These are phyloP conservation scores for Myriosclerotinia duriaeana DNA, from an alignment of 2,329 filamentous ascomycete genomes.

Conservation along the genomic window DNA sequence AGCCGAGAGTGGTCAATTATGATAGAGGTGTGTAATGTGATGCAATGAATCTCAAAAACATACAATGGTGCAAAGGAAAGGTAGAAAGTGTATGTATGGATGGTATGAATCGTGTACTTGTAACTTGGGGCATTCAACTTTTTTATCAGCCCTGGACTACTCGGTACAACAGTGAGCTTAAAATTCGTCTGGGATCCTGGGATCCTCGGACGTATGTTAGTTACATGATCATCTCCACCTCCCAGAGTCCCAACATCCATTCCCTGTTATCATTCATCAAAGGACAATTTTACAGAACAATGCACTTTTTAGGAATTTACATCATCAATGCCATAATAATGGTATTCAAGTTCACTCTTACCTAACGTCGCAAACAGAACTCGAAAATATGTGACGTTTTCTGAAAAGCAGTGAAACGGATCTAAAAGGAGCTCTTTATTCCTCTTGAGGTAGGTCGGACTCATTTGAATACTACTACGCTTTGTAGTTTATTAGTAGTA, in stretches of 20 bases:
- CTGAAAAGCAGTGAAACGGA: too few relatives aligned
- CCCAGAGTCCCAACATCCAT: neutral
- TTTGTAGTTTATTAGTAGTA: neutral
- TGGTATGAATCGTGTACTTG: neutral
- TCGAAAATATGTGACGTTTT: neutral
- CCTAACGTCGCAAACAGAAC: neutral
- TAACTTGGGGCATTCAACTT: conserved; percentile 14
- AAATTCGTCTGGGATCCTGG: conserved; percentile 10
- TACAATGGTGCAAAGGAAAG: neutral
- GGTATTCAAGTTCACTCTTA: neutral
- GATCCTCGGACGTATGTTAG: neutral
- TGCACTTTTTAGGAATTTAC: conserved; percentile 9
- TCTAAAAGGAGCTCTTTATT: neutral
- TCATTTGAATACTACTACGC: neutral
- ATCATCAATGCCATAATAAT: conserved; percentile 9
- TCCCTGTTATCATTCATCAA: conserved; percentile 1
- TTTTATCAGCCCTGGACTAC: conserved; percentile 2
- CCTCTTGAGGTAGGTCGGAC: neutral
- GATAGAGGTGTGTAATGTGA: neutral
- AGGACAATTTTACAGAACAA: conserved; percentile 11
- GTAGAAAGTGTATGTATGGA: neutral
- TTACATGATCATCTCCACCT: neutral
- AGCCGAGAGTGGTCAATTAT: neutral
- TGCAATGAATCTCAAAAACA: neutral
- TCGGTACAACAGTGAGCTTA: conserved; percentile 7